Base-by-base conservation (phyloP, 441 rosid genomes). In the Adansonia gregorii region DNA sequence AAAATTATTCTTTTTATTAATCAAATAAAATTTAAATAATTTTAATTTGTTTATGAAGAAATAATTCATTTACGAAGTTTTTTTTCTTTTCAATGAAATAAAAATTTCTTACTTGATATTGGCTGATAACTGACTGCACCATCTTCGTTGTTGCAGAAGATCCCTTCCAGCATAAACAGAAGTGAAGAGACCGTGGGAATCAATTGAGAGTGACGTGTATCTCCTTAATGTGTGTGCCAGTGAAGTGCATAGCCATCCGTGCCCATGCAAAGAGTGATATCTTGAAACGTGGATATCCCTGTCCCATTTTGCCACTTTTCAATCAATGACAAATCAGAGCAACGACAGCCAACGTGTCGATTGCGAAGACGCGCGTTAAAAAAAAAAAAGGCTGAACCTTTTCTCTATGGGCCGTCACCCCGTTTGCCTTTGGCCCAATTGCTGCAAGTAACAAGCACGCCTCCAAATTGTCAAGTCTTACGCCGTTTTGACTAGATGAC, bases 171-270 rank as follows among this genome's bases (percentile, higher is more conserved):
- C n/a, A 11, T 24, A 24, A 69, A 48, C 15, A 51, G 15, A 51
- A 27, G 9, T 7, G 14, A 2, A 9, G 59, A 14, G n/a, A 1
- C 15, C 41, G 15, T 8, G 69, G 11, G 73, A 56, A 52, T 43
- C 19, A 58, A 0, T 3, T 1, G 48, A 58, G 3, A 2, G 46
- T 14, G 67, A 74, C 73, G 27, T 19, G 46, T 35, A 48, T 58
- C 41, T 7, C 15, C 73, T 75, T 31, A 48, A 9, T 3, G 0
- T 45, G 49, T 46, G 75, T 82, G 82, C 79, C 75, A n/a, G 5
- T 27, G 2, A 59, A 48, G 8, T 24, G 69, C 69, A 48, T 77
- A 14, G n/a, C 3, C 39, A 4, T 65, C 64, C 61, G 73, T 72
- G 63, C 27, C 71, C 39, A 9, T 55, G 35, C n/a, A 51, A 20